Evolutionary conservation across 192 early-diverging fungal species (phyloP).

Genomic region (Chytriomyces hyalinus): DNA sequence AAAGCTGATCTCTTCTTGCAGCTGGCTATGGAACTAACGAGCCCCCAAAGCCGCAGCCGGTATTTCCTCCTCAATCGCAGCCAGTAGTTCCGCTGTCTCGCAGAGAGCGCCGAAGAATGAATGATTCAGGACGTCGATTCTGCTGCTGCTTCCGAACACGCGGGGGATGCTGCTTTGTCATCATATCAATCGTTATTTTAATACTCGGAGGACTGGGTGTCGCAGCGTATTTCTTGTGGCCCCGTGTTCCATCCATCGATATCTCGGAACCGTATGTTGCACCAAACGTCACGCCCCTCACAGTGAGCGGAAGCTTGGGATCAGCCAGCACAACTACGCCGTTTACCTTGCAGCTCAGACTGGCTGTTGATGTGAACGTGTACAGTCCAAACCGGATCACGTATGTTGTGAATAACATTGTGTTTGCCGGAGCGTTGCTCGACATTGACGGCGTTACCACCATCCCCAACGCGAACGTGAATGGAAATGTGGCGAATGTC

Average conservation of each 20-base stretch:
- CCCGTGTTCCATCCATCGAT: constrained; percentile 1
- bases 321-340: not conserved
- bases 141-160: constrained; percentile 27
- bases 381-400: constrained; percentile 1
- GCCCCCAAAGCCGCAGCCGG: not conserved
- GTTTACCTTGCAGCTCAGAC: constrained; percentile 3
- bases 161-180: constrained; percentile 5
- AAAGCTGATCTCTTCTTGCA: not conserved
- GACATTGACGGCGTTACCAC: not conserved
- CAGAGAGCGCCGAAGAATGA: not conserved
- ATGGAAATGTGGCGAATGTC: not conserved
- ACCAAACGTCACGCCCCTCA: not conserved
- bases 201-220: constrained; percentile 18
- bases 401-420: not conserved
- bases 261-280: constrained; percentile 4
- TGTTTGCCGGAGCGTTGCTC: constrained; percentile 5
- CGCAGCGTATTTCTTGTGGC: constrained; percentile 24
- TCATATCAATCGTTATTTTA: not conserved
- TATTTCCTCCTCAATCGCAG: not conserved
- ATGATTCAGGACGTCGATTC: not conserved
- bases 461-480: constrained; percentile 7
- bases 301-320: not conserved
- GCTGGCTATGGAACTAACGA: not conserved
- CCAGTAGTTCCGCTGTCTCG: not conserved
- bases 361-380: constrained; percentile 9